Evolutionary conservation across 495 filamentous ascomycete genomes (phyloP).

Genomic region (Tuber microsphaerosporum): DNA sequence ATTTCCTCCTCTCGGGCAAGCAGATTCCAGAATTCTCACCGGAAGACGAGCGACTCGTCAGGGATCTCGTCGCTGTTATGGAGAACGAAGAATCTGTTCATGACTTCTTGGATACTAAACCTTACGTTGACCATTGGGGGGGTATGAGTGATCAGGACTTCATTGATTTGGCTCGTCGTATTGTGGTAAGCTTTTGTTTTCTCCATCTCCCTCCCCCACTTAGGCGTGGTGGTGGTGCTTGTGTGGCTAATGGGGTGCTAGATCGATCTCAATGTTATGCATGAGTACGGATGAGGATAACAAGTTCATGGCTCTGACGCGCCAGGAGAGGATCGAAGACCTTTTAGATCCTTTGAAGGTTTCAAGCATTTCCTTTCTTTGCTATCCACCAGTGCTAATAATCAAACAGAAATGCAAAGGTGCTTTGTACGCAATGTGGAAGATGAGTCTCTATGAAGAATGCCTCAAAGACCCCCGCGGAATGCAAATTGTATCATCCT

Average conservation of each 20-base stretch:
- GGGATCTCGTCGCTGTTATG: constrained; percentile 19
- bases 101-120: constrained; percentile 29
- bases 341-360: neutral
- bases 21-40: neutral
- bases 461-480: constrained; percentile 34
- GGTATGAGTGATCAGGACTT: constrained; percentile 20
- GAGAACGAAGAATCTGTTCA: constrained; percentile 15
- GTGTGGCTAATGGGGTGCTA: neutral
- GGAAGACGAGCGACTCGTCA: constrained; percentile 11
- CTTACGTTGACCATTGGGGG: constrained; percentile 29
- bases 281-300: neutral
- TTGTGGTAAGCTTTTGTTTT: neutral
- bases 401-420: constrained; percentile 29
- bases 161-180: constrained; percentile 10
- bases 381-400: neutral
- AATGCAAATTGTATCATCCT: constrained; percentile 28
- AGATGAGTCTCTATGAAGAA: constrained; percentile 37
- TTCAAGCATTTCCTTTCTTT: neutral
- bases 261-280: neutral
- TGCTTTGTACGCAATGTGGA: constrained; percentile 35
- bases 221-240: neutral
- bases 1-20: neutral
- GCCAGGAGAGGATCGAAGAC: neutral
- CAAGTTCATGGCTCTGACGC: neutral
- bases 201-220: neutral